These are phyloP conservation scores for Xylaria telfairii DNA, from an alignment of 495 filamentous ascomycete genomes.

Conservation along the genomic window DNA sequence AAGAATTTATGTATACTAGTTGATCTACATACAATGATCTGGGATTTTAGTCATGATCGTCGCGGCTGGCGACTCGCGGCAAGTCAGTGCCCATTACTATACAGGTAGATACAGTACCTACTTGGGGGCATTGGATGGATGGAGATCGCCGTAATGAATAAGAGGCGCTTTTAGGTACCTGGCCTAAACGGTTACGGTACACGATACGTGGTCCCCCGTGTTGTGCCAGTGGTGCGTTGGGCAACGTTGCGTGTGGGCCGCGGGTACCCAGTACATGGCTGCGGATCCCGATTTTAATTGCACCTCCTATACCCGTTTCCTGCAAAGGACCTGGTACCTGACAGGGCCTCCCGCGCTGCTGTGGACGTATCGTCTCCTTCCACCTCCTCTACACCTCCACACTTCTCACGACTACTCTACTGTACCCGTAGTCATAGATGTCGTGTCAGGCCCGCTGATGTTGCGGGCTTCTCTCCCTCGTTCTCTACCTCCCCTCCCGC, in stretches of 20 bases:
- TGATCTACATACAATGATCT: not conserved
- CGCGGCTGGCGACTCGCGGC: constrained; percentile 3
- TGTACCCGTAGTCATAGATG: constrained; percentile 5
- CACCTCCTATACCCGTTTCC: constrained; percentile 15
- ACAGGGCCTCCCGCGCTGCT: constrained; percentile 4
- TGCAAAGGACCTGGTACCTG: constrained; percentile 15
- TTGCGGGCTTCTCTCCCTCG: constrained; percentile 13
- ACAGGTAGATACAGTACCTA: not conserved
- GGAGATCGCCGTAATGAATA: constrained; percentile 11
- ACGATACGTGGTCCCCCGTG: not conserved
- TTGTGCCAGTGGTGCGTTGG: not conserved
- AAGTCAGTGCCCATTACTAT: not conserved
- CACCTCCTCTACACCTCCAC: constrained; percentile 19
- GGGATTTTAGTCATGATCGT: constrained; percentile 4
- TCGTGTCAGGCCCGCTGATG: constrained; percentile 21
- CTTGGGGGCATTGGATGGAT: constrained; percentile 7
- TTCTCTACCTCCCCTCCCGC: constrained; percentile 10
- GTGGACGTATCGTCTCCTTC: not conserved
- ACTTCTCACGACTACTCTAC: not conserved
- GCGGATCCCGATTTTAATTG: constrained; percentile 20
- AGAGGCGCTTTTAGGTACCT: constrained; percentile 12
- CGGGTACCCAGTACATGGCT: not conserved
- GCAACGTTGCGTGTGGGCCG: not conserved
- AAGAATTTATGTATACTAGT: too few species aligned
- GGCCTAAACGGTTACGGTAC: not conserved